Conservation (phyloP, 139 green algal genomes). For the Astrephomene gubernaculifera region DNA sequence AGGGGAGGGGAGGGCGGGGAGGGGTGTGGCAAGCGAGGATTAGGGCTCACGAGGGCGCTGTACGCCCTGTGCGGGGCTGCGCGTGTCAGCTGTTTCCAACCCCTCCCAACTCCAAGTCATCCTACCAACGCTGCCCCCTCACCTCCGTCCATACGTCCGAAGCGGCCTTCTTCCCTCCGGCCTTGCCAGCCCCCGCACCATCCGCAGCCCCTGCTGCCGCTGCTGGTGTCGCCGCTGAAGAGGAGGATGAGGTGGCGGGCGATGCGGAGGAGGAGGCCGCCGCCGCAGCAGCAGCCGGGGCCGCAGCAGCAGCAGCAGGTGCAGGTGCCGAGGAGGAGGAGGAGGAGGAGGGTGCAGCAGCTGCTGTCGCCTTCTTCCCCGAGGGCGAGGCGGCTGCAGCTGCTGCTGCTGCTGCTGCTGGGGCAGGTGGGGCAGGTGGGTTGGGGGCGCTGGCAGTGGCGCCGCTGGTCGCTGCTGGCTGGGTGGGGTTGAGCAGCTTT, state of each 20-base stretch:
- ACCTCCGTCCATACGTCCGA: conserved; percentile 45
- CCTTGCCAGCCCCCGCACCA: too few relatives aligned
- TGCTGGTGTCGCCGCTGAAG: background rate
- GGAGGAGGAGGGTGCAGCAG: background rate
- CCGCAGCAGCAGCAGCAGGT: background rate
- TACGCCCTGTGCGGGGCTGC: too few relatives aligned
- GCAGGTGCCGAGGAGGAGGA: background rate
- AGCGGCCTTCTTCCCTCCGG: conserved; percentile 9
- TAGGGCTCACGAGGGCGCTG: too few relatives aligned
- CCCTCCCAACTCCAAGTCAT: background rate
- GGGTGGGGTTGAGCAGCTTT: background rate
- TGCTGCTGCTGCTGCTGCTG: background rate
- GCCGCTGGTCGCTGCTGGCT: background rate
- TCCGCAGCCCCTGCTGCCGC: too few relatives aligned
- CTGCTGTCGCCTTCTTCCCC: background rate
- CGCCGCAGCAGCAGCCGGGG: background rate
- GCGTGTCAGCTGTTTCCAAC: too few relatives aligned
- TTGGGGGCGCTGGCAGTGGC: too few relatives aligned
- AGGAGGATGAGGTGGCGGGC: too few relatives aligned
- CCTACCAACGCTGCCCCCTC: background rate
- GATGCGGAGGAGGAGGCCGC: background rate
- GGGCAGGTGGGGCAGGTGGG: background rate
- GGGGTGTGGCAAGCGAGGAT: too few relatives aligned
- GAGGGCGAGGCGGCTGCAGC: background rate
- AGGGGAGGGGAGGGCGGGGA: too few relatives aligned